These are phyloP conservation scores for Aspergillus sp. DNA, from an alignment of 2,329 filamentous ascomycete genomes.

Conservation along the genomic window DNA sequence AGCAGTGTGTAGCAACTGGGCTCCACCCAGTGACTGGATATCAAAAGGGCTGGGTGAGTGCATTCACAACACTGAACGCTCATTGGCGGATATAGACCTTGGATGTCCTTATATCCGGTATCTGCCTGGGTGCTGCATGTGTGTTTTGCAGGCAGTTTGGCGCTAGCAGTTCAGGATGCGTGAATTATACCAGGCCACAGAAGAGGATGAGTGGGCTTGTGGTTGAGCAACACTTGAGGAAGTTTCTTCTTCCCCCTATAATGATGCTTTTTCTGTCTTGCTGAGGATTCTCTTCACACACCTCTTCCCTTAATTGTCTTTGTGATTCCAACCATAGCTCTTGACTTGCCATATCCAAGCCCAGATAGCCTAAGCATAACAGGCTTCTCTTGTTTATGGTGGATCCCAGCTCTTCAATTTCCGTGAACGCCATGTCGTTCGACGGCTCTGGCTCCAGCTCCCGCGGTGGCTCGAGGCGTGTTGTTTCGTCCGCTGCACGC, in stretches of 20 bases:
- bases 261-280: neutral
- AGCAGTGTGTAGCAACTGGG: neutral
- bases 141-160: neutral
- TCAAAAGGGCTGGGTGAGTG: neutral
- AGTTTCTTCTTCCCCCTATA: neutral
- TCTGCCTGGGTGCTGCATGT: neutral
- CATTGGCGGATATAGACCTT: neutral
- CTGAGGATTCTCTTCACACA: neutral
- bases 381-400: neutral
- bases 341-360: neutral
- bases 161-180: neutral
- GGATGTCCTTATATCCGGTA: neutral
- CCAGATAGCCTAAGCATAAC: neutral
- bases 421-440: neutral
- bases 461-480: neutral
- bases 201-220: neutral
- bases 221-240: neutral
- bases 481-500: neutral
- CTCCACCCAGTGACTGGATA: neutral
- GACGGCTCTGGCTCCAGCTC: neutral
- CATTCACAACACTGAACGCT: neutral
- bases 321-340: neutral
- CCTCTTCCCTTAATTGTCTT: neutral
- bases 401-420: neutral
- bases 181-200: neutral